Evolutionary conservation across 2,329 filamentous ascomycete species (phyloP).

Genomic region (Ascomycota sp.): DNA sequence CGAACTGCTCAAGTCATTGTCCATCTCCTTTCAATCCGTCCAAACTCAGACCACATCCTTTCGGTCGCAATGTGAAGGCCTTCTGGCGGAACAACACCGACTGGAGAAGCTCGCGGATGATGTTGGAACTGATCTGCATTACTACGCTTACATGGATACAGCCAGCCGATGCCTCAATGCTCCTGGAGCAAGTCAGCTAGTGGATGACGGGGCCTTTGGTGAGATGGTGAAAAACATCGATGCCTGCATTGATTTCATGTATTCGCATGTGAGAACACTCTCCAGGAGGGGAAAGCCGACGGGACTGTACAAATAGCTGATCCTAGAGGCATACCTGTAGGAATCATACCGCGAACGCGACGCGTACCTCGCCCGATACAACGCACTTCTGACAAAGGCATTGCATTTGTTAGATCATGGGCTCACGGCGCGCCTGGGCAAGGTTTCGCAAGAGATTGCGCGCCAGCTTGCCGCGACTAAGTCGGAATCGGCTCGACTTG

Average conservation of each 20-base stretch:
- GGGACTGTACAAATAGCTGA: too few species aligned
- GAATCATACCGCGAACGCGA: constrained; percentile 72
- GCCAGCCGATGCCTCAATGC: constrained; percentile 82
- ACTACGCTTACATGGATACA: constrained; percentile 83
- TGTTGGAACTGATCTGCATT: constrained; percentile 76
- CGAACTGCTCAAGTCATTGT: constrained; percentile 55
- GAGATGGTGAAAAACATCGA: constrained; percentile 79
- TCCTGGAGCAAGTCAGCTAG: constrained; percentile 68
- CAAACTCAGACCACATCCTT: constrained; percentile 86
- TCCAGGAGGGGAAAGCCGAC: too few species aligned
- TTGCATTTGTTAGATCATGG: constrained; percentile 40
- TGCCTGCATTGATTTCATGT: constrained; percentile 84
- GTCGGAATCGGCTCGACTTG: constrained; percentile 37
- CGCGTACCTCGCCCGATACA: constrained; percentile 72
- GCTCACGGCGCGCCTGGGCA: constrained; percentile 30
- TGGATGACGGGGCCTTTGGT: constrained; percentile 66
- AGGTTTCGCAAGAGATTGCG: constrained; percentile 31
- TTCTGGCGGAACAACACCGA: constrained; percentile 63
- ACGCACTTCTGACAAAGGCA: constrained; percentile 52
- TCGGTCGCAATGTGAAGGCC: constrained; percentile 74
- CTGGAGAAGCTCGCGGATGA: constrained; percentile 63
- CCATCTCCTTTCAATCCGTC: constrained; percentile 70
- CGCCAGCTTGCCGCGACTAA: constrained; percentile 32
- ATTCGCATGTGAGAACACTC: constrained; percentile 43
- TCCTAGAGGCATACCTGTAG: too few species aligned